These are phyloP conservation scores for Zygosaccharomyces sapae DNA, from an alignment of 1,139 yeast species.

Conservation along the genomic window DNA sequence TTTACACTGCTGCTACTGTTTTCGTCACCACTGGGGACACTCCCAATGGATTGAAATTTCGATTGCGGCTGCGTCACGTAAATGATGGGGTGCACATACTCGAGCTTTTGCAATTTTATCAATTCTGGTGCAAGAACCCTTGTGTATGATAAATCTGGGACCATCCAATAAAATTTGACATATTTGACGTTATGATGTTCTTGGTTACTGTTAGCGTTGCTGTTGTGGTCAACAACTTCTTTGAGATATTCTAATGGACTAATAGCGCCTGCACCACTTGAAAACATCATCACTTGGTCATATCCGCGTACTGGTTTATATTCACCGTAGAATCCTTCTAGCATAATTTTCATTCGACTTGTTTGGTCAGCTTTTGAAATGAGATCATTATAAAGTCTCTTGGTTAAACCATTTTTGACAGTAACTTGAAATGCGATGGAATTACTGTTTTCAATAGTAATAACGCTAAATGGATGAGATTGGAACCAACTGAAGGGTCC, in stretches of 20 bases:
- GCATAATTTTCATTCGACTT: conserved; percentile 34
- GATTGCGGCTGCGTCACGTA: conserved; percentile 36
- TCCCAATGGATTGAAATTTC: conserved; percentile 13
- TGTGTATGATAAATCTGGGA: conserved; percentile 39
- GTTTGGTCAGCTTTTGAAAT: conserved; percentile 20
- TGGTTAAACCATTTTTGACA: conserved; percentile 45
- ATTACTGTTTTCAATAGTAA: conserved; percentile 40
- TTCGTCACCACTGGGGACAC: neutral
- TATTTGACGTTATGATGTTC: conserved; percentile 11
- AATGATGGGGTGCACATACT: conserved; percentile 39
- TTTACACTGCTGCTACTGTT: neutral
- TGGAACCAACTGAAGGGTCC: conserved; percentile 52
- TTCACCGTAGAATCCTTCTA: conserved; percentile 63
- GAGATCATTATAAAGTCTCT: conserved; percentile 35
- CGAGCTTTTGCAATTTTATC: conserved; percentile 30
- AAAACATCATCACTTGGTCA: conserved; percentile 50
- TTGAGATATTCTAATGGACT: conserved; percentile 42
- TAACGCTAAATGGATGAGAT: conserved; percentile 61
- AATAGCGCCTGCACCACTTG: conserved; percentile 74
- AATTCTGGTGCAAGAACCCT: conserved; percentile 49
- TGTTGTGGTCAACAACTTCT: conserved; percentile 21
- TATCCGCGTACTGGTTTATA: conserved; percentile 50
- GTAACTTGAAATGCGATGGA: conserved; percentile 40
- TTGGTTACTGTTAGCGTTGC: neutral
- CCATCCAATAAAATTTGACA: conserved; percentile 48